phyloP scores from a whole-genome alignment of 768 basidiomycete species.

The Rhodotorula toruloides region DNA sequence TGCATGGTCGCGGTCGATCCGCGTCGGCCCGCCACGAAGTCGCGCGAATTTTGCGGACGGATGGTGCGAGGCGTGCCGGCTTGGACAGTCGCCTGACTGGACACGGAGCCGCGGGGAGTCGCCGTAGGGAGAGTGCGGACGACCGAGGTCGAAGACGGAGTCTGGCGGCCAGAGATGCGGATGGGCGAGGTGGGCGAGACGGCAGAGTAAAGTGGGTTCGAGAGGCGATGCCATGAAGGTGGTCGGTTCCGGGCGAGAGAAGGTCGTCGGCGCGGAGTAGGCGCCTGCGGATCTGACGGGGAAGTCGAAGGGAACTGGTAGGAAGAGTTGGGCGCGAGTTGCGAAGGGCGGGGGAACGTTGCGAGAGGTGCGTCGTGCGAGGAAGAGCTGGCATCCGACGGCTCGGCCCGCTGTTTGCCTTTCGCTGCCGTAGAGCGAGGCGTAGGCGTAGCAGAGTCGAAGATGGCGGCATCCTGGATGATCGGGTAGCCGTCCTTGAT shows the following conservation, averaged over 20 bases:
- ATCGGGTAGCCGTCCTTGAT: conserved; percentile 23
- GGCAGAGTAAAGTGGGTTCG: neutral
- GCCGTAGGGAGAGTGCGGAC: conserved; percentile 18
- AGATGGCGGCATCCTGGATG: conserved; percentile 8
- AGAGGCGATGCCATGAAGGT: conserved; percentile 1
- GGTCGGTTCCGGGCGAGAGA: neutral
- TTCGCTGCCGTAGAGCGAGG: neutral
- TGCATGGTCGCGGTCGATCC: neutral
- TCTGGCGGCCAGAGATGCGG: neutral
- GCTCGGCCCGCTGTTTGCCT: conserved; percentile 7
- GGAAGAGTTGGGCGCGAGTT: neutral
- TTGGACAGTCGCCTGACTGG: neutral
- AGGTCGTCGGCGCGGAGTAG: neutral
- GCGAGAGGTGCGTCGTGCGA: neutral
- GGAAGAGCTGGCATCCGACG: neutral
- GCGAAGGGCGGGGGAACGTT: neutral
- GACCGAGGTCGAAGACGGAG: neutral
- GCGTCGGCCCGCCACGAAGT: conserved; percentile 19
- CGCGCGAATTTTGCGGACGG: conserved; percentile 4
- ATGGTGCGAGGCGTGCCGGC: neutral
- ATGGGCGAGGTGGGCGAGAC: conserved; percentile 1
- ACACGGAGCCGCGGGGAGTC: neutral
- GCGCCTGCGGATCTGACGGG: neutral
- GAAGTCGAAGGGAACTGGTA: neutral
- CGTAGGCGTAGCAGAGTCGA: neutral